These are phyloP conservation scores for Garcileccinum viscosum DNA, from an alignment of 1,284 basidiomycete genomes.

Conservation along the genomic window DNA sequence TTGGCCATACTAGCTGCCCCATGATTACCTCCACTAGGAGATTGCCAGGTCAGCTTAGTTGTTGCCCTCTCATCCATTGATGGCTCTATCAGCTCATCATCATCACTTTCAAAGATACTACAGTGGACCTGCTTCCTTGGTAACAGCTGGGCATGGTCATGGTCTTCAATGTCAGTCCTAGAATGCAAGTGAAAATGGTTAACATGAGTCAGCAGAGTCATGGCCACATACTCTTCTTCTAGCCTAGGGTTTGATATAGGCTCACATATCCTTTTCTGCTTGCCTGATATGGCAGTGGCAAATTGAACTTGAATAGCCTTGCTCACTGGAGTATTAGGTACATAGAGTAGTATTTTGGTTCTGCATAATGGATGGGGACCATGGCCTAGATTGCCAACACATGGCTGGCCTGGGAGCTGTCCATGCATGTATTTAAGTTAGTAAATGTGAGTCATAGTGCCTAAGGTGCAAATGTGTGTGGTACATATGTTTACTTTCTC, in stretches of 20 bases:
- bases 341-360: neutral
- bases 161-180: neutral
- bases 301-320: neutral
- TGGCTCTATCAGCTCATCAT: neutral
- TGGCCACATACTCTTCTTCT: neutral
- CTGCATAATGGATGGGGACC: neutral
- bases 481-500: neutral
- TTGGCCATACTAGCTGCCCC: neutral
- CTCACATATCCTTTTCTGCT: neutral
- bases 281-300: neutral
- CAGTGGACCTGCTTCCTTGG: neutral
- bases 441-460: neutral
- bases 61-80: neutral
- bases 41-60: neutral
- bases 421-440: neutral
- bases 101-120: neutral
- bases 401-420: neutral
- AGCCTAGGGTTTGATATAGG: neutral
- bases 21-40: neutral
- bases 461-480: neutral
- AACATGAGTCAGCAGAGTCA: neutral
- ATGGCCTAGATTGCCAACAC: neutral
- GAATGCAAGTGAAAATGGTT: neutral
- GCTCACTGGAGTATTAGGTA: neutral
- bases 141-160: neutral